Conservation (phyloP, 805 yeast genomes). For the Cyberlindnera bimundalis region DNA sequence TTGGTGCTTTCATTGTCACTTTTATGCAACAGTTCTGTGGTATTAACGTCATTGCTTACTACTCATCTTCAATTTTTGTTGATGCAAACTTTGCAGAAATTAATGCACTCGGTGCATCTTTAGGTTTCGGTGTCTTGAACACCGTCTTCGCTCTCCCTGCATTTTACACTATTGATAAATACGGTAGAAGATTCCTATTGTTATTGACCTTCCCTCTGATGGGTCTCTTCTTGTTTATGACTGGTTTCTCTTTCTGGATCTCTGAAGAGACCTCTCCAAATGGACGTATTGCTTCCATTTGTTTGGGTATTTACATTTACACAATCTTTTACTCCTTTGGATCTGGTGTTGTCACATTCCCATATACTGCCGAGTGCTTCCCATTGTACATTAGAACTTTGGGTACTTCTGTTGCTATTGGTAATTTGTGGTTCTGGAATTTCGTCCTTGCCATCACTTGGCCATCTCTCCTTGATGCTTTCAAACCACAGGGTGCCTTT, state of each 20-base stretch:
- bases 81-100: slow-evolving; percentile 61
- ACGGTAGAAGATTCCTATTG: slow-evolving; percentile 65
- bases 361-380: slow-evolving; percentile 82
- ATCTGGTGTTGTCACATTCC: slow-evolving; percentile 88
- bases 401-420: slow-evolving; percentile 78
- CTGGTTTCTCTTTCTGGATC: slow-evolving; percentile 74
- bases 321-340: slow-evolving; percentile 76
- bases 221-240: slow-evolving; percentile 54
- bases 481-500: slow-evolving; percentile 81
- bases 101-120: slow-evolving; percentile 69
- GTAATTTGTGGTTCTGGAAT: slow-evolving; percentile 72
- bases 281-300: slow-evolving; percentile 63
- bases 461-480: slow-evolving; percentile 66
- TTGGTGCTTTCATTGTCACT: slow-evolving; percentile 80
- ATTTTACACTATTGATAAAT: slow-evolving; percentile 70
- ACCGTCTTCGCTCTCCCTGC: slow-evolving; percentile 83
- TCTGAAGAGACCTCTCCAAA: slow-evolving; percentile 37
- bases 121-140: slow-evolving; percentile 84
- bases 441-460: slow-evolving; percentile 70
- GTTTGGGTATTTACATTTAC: slow-evolving; percentile 71
- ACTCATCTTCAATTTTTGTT: slow-evolving; percentile 71
- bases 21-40: slow-evolving; percentile 93
- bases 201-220: slow-evolving; percentile 61
- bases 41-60: slow-evolving; percentile 82
- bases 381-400: slow-evolving; percentile 76